phyloP scores from a whole-genome alignment of 305 asterid genomes.

The Lippia alba region DNA sequence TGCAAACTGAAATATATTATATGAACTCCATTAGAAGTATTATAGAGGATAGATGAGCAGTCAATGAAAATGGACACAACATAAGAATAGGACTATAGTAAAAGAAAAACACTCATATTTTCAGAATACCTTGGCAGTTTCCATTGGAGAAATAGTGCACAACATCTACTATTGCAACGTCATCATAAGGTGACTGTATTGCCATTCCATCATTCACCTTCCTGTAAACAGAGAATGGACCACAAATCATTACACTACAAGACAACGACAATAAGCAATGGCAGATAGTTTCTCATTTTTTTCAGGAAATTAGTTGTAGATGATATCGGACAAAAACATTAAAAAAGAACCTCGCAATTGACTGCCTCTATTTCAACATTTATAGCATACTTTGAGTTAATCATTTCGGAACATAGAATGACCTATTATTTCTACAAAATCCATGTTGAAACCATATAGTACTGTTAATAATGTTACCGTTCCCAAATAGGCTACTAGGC shows the following conservation, averaged over 20 bases:
- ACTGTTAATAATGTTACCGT: background rate
- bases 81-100: constrained; percentile 8
- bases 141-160: constrained; percentile 17
- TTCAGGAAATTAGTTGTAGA: background rate
- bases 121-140: constrained; percentile 1
- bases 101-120: constrained; percentile 1
- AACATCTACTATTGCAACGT: constrained; percentile 11
- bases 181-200: background rate
- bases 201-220: constrained; percentile 10
- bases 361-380: background rate
- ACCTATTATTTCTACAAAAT: background rate
- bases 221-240: constrained; percentile 25
- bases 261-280: constrained; percentile 13
- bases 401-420: background rate
- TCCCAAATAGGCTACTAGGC: background rate
- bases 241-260: background rate
- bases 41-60: background rate
- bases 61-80: constrained; percentile 13
- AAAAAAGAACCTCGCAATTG: background rate
- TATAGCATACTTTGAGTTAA: background rate
- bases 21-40: background rate
- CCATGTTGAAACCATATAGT: background rate
- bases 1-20: background rate
- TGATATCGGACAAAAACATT: background rate
- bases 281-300: background rate